Percentiles rank a stretch among this genome's conserved stretches.
These are phyloP conservation scores for Penstemon eatonii DNA, from an alignment of 257 asterid species.

Conservation along the genomic window DNA sequence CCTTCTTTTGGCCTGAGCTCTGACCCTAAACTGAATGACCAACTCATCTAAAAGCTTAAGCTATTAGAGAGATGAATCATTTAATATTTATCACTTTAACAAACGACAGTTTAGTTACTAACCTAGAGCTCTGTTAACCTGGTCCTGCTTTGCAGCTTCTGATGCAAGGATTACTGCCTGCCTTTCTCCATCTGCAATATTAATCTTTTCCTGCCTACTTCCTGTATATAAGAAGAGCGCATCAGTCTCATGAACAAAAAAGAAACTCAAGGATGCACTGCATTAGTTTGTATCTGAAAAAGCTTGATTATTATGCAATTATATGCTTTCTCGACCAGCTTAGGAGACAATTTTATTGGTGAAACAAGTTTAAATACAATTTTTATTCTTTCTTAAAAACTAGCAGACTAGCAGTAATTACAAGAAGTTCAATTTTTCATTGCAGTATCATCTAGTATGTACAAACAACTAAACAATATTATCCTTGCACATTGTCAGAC, in stretches of 20 bases:
- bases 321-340: neutral
- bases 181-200: constrained; percentile 80
- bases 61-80: too few relatives aligned
- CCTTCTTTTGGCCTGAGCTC: too few relatives aligned
- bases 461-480: neutral
- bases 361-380: neutral
- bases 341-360: neutral
- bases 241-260: constrained; percentile 19
- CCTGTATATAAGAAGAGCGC: constrained; percentile 46
- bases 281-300: constrained; percentile 3
- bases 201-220: constrained; percentile 83
- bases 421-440: constrained; percentile 3
- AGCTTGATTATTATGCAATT: constrained; percentile 5
- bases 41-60: too few relatives aligned
- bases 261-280: constrained; percentile 5
- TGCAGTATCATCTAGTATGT: neutral
- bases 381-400: neutral
- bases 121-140: constrained; percentile 88
- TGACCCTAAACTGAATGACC: too few relatives aligned
- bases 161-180: constrained; percentile 73
- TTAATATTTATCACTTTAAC: neutral
- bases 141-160: constrained; percentile 85
- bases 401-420: constrained; percentile 6
- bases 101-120: constrained; percentile 21
- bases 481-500: neutral